Evolutionary conservation across 345 rosid species (phyloP).

Genomic region (Anacardium occidentale): DNA sequence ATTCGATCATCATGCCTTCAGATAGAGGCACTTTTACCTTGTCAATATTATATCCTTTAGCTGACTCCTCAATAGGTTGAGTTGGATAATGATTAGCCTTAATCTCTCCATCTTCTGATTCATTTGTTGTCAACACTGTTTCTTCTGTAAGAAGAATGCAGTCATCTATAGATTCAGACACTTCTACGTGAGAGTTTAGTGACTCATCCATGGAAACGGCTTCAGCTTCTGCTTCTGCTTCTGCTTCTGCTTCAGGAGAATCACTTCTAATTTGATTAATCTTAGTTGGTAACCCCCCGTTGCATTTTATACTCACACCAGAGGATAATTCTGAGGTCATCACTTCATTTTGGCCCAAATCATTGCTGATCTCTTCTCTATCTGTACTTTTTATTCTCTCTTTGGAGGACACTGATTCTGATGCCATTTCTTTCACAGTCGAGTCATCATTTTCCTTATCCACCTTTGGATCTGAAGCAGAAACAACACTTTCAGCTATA

Average conservation of each 20-base stretch:
- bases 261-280: slow-evolving; percentile 5
- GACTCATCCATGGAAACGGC: slow-evolving; percentile 9
- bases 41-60: slow-evolving; percentile 14
- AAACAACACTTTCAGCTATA: slow-evolving; percentile 16
- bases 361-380: slow-evolving; percentile 16
- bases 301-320: slow-evolving; percentile 17
- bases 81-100: slow-evolving; percentile 3
- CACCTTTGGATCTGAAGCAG: slow-evolving; percentile 2
- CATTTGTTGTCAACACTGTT: slow-evolving; percentile 8
- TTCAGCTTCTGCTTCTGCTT: slow-evolving; percentile 19
- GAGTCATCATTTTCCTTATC: slow-evolving; percentile 7
- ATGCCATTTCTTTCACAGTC: background rate
- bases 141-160: slow-evolving; percentile 11
- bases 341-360: background rate
- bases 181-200: background rate
- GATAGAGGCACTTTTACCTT: slow-evolving; percentile 15
- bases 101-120: slow-evolving; percentile 23
- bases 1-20: background rate
- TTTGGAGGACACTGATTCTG: slow-evolving; percentile 15
- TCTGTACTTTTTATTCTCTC: slow-evolving; percentile 17
- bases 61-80: slow-evolving; percentile 12
- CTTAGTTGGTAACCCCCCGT: slow-evolving; percentile 18
- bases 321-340: background rate
- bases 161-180: slow-evolving; percentile 23
- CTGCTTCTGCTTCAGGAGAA: slow-evolving; percentile 20